Conservation (phyloP, 2,329 filamentous ascomycete species). For the Ophiocordyceps sinensis region DNA sequence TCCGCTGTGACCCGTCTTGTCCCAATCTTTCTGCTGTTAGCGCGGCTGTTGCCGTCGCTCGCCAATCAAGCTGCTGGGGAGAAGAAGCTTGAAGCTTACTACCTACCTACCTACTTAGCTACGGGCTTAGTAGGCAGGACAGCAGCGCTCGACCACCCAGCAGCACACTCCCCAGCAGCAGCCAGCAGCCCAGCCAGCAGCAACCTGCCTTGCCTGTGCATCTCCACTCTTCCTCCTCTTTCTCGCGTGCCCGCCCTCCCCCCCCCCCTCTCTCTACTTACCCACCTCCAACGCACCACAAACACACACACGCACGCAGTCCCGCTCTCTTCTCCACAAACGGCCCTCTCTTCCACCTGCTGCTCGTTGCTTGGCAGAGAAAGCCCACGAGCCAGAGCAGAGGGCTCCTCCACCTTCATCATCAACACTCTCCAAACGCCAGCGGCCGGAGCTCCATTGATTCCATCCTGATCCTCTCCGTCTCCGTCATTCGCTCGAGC, state of each 20-base stretch:
- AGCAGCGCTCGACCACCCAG: too few relatives aligned
- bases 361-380: conserved; percentile 1
- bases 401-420: background rate
- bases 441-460: background rate
- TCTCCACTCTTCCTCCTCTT: background rate
- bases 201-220: too few relatives aligned
- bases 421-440: too few relatives aligned
- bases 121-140: too few relatives aligned
- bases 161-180: too few relatives aligned
- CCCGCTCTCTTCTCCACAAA: conserved; percentile 1
- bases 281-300: background rate
- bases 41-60: background rate
- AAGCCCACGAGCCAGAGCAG: background rate
- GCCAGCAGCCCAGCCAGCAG: too few relatives aligned
- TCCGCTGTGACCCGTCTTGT: too few relatives aligned
- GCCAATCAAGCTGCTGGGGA: too few relatives aligned
- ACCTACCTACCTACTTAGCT: too few relatives aligned
- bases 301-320: background rate
- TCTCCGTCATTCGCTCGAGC: background rate
- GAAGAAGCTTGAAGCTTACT: too few relatives aligned
- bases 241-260: background rate
- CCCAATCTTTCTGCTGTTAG: too few relatives aligned
- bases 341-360: background rate
- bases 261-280: background rate
- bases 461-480: background rate